phyloP scores from a whole-genome alignment of 2,329 filamentous ascomycete species.

The Alternaria longipes region DNA sequence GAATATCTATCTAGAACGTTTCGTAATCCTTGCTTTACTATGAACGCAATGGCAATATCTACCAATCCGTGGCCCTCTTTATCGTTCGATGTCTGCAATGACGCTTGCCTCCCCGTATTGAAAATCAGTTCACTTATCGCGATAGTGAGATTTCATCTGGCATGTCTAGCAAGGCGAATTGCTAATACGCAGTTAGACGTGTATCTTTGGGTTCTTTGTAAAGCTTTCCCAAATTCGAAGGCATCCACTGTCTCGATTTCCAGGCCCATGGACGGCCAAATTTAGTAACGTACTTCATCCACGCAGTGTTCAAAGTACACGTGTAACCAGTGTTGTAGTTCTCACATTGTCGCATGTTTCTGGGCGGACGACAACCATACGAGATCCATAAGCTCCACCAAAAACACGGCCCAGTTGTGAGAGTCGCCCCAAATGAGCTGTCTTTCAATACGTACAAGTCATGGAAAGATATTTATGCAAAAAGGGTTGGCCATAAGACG shows the following conservation, averaged over 20 bases:
- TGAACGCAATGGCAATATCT: neutral
- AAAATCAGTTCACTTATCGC: neutral
- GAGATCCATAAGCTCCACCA: slow-evolving; percentile 7
- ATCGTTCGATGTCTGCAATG: neutral
- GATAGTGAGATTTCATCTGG: neutral
- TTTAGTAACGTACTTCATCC: neutral
- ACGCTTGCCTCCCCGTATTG: neutral
- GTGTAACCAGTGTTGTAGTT: neutral
- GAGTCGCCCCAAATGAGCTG: slow-evolving; percentile 50
- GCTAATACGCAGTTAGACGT: neutral
- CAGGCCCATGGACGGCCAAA: neutral
- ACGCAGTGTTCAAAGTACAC: neutral
- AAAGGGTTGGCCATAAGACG: slow-evolving; percentile 27
- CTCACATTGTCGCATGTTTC: neutral
- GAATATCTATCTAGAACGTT: neutral
- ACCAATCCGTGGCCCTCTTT: neutral
- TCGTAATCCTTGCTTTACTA: neutral
- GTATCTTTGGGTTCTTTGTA: neutral
- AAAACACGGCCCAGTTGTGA: slow-evolving; percentile 41
- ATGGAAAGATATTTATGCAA: slow-evolving; percentile 53
- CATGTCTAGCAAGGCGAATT: neutral
- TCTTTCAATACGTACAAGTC: slow-evolving; percentile 45
- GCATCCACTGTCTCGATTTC: neutral
- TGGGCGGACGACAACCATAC: neutral
- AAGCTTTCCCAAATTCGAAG: neutral